Evolutionary conservation across 495 filamentous ascomycete species (phyloP).

Genomic region (Aspergillus steynii): DNA sequence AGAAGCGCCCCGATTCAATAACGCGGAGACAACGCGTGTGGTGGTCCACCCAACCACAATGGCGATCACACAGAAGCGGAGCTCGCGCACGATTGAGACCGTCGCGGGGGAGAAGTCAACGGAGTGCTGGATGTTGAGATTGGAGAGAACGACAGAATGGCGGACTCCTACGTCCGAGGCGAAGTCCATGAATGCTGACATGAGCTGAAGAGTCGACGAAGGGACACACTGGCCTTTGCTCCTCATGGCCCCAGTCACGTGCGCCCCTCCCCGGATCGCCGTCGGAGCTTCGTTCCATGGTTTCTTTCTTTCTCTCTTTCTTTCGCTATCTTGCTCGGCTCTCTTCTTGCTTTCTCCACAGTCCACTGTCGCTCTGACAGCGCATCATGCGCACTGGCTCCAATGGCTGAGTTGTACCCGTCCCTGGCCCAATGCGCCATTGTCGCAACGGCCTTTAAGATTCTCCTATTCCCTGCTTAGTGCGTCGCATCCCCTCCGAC

Average conservation of each 20-base stretch:
- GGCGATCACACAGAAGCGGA: constrained; percentile 49
- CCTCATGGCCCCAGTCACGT: constrained; percentile 16
- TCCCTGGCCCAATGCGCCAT: constrained; percentile 84
- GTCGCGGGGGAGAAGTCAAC: constrained; percentile 49
- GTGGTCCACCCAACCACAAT: constrained; percentile 52
- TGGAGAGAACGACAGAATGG: constrained; percentile 47
- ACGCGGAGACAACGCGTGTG: constrained; percentile 43
- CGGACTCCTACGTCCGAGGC: constrained; percentile 53
- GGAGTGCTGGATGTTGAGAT: constrained; percentile 46
- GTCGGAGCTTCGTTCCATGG: constrained; percentile 5
- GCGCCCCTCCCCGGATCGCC: constrained; percentile 16
- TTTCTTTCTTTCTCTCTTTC: constrained; percentile 4
- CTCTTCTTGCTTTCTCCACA: constrained; percentile 4
- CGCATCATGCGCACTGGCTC: constrained; percentile 30
- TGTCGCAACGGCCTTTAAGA: constrained; percentile 85
- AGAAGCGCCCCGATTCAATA: constrained; percentile 36
- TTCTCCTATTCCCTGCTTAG: constrained; percentile 96
- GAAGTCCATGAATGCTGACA: constrained; percentile 40
- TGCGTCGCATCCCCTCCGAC: constrained; percentile 47
- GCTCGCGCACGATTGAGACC: constrained; percentile 45
- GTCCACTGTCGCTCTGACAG: constrained; percentile 5
- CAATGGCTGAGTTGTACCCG: constrained; percentile 82
- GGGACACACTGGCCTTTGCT: constrained; percentile 23
- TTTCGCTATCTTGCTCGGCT: not conserved
- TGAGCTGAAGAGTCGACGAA: constrained; percentile 17